Evolutionary conservation across 305 asterid species (phyloP), one percentile per base, ranked within the genome.

Genomic region (Fraxinus dipetala): DNA sequence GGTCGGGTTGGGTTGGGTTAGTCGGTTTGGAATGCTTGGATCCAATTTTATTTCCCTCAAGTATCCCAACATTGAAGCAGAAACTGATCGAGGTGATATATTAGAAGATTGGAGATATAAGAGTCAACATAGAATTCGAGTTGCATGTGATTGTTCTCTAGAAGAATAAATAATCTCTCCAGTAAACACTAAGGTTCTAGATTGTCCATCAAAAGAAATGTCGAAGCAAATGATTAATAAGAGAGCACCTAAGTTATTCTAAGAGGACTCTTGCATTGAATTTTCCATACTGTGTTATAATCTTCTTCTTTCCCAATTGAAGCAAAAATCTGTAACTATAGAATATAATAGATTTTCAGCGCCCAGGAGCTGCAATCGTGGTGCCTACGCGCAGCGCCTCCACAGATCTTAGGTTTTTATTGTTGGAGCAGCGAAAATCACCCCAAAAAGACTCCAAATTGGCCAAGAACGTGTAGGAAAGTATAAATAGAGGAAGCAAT

Each of bases 301-400:
- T 75, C 51, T 61, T 78, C 45, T 38, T 38, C 45, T 76, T 48
- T 63, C 78, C 72, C 78, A 80, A 77, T 80, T 10, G 22, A 82
- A 81, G 72, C 82, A 79, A 32, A 40, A 76, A 77, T 38, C 78
- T 6, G 34, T 67, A 38, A 76, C 48, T 80, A 45, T 43, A 80
- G 26, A n/a, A 61, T 7, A 82, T 34, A 31, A 31, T 1, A 26
- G 28, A 26, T 26, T 26, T 26, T 26, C 28, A 26, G 28, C 28
- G 28, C 28, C 28, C 28, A 26, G 28, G 28, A 1, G 1, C 28
- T 26, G 28, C 28, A 26, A 26, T 26, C 28, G 28, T 26, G 28
- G 28, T 26, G 28, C 28, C 28, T 26, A 26, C 28, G 28, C 28
- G 28, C 28, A 26, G 28, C 28, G 28, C 28, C 28, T 26, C 28